These are phyloP conservation scores for Dillenia turbinata DNA, from an alignment of 164 flowering plant genomes.

Conservation along the genomic window DNA sequence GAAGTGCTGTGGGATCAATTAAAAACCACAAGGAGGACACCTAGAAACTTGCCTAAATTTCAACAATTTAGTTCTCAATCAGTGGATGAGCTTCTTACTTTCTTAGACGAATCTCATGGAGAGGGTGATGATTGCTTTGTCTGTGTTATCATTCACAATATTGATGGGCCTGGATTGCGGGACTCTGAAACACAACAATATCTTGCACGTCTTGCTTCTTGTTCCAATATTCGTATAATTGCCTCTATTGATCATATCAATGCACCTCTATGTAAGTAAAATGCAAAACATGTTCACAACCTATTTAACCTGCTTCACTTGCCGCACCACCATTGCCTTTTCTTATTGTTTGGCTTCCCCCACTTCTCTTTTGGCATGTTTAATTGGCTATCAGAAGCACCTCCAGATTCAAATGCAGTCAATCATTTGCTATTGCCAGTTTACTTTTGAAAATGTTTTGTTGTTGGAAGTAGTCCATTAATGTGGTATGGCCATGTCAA, in stretches of 20 bases:
- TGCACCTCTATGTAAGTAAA: constrained; percentile 79
- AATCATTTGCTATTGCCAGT: too few species aligned
- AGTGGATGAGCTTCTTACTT: constrained; percentile 72
- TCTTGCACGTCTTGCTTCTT: constrained; percentile 83
- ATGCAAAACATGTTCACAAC: too few species aligned
- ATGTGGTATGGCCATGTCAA: too few species aligned
- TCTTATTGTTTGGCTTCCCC: too few species aligned
- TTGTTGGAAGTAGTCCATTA: too few species aligned
- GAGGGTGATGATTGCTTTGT: constrained; percentile 51
- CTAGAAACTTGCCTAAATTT: constrained; percentile 31
- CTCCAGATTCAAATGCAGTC: too few species aligned
- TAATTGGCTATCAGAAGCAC: too few species aligned
- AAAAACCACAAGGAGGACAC: constrained; percentile 34
- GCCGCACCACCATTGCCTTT: too few species aligned
- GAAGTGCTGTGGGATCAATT: constrained; percentile 69
- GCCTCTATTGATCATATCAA: constrained; percentile 95
- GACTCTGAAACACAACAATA: constrained; percentile 78
- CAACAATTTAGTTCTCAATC: constrained; percentile 65
- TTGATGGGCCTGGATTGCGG: constrained; percentile 93
- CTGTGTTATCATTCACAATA: constrained; percentile 74
- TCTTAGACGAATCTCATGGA: constrained; percentile 50
- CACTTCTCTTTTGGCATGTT: too few species aligned
- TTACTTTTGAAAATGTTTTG: too few species aligned
- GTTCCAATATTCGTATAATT: constrained; percentile 68
- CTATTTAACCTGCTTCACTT: too few species aligned